Evolutionary conservation across 2,329 filamentous ascomycete species (phyloP), one percentile per base, ranked within the genome.

Genomic region (Penicillium sp.): DNA sequence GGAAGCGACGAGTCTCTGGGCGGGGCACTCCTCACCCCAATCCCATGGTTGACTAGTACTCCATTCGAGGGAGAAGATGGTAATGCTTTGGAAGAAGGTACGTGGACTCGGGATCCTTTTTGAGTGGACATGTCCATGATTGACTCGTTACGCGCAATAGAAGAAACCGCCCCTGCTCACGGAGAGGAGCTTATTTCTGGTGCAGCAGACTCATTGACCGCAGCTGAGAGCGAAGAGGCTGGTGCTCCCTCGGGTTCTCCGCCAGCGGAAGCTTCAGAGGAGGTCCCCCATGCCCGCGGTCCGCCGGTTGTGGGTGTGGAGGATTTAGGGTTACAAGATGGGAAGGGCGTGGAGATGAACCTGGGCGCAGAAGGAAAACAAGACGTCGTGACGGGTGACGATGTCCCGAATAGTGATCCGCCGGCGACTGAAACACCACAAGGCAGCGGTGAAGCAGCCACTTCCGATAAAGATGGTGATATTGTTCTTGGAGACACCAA

Each of bases 1-100:
- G 90, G 88, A 2, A 88, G 86, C 33, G 91, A 97, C 56, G 91
- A 96, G 62, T 85, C 84, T 9, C 72, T 97, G 1, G 91, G 91
- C 15, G 93, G 93, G 5, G 93, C 93, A 0, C 74, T 96, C 13
- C 74, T 98, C 34, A 97, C 91, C 1, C 93, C 91, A 1, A 97
- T 98, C 41, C 87, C 90, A 0, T 98, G 93, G 93, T 71, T 97
- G 35, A 74, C 59, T 42, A 63, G 66, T 53, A 33, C 53, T 21
- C 60, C 61, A 1, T 55, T 64, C 1, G 62, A 56, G 13, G 50
- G 45, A 18, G 60, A 55, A 11, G 44, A 45, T 10, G 43, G 39
- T 14, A 36, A 40, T 44, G 40, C 40, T 31, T 29, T 58, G 17
- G 41, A 41, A 27, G 48, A 52, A 19, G 47, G 58, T 59, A 53